Evolutionary conservation across 305 asterid species (phyloP).

Genomic region (Fraxinus ornus): DNA sequence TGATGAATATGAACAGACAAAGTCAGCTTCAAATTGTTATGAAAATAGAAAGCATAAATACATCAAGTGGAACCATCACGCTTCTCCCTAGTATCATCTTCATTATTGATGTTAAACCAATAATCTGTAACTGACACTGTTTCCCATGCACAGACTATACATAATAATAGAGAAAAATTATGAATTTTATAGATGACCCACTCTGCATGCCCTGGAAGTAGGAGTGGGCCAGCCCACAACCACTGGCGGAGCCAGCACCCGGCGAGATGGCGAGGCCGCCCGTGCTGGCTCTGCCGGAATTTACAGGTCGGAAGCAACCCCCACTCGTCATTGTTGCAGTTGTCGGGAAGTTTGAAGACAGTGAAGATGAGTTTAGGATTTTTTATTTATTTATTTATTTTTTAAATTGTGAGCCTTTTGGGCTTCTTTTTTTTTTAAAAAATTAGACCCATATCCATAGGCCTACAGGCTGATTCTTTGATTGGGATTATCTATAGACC

Average conservation of each 20-base stretch:
- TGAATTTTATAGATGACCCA: not conserved
- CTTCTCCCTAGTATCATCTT: not conserved
- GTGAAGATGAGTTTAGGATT: not conserved
- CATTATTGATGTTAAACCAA: not conserved
- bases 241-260: not conserved
- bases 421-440: not conserved
- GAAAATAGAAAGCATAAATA: not conserved
- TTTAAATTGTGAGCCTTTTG: no score
- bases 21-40: conserved; percentile 15
- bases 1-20: conserved; percentile 18
- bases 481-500: not conserved
- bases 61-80: not conserved
- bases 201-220: not conserved
- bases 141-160: not conserved
- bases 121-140: not conserved
- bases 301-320: not conserved
- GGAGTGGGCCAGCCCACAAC: not conserved
- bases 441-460: no score
- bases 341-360: not conserved
- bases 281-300: not conserved
- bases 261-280: not conserved
- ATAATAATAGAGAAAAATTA: not conserved
- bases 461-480: no score
- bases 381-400: no score
- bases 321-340: not conserved